These are phyloP conservation scores for Leccinum imitatum DNA, from an alignment of 768 basidiomycete species.

Conservation along the genomic window DNA sequence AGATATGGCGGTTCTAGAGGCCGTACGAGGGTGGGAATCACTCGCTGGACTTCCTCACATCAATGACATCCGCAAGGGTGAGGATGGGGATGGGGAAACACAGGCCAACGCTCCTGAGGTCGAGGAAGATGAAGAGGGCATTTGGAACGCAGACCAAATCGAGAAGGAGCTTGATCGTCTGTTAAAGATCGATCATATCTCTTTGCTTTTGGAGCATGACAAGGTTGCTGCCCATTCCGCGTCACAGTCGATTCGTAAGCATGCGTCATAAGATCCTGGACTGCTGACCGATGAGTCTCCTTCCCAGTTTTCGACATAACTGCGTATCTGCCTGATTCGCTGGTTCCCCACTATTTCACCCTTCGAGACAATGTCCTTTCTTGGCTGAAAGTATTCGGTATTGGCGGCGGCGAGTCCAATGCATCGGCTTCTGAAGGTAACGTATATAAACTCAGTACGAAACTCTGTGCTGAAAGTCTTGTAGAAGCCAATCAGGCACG, in stretches of 20 bases:
- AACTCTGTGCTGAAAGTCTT: slow-evolving; percentile 2
- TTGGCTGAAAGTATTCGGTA: slow-evolving; percentile 63
- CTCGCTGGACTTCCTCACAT: slow-evolving; percentile 69
- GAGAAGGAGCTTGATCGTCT: slow-evolving; percentile 56
- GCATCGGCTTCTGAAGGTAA: slow-evolving; percentile 41
- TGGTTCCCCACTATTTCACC: slow-evolving; percentile 71
- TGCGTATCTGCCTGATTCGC: slow-evolving; percentile 81
- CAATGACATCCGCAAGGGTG: slow-evolving; percentile 59
- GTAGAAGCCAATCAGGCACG: slow-evolving; percentile 61
- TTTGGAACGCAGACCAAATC: slow-evolving; percentile 61
- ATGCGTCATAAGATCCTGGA: neutral
- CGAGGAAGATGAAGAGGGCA: slow-evolving; percentile 52
- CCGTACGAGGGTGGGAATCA: slow-evolving; percentile 91
- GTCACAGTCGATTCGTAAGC: slow-evolving; percentile 58
- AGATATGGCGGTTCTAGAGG: slow-evolving; percentile 98
- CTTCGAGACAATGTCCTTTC: slow-evolving; percentile 59
- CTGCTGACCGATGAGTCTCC: neutral
- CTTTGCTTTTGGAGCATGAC: slow-evolving; percentile 76
- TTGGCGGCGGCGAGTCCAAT: slow-evolving; percentile 43
- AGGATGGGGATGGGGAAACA: slow-evolving; percentile 38
- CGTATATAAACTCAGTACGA: neutral
- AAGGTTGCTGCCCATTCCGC: slow-evolving; percentile 54
- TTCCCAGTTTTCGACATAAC: slow-evolving; percentile 73
- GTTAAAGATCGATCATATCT: slow-evolving; percentile 66
- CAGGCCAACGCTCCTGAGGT: slow-evolving; percentile 14